Conservation (phyloP, 768 basidiomycete species). For the Lactarius sanguifluus region DNA sequence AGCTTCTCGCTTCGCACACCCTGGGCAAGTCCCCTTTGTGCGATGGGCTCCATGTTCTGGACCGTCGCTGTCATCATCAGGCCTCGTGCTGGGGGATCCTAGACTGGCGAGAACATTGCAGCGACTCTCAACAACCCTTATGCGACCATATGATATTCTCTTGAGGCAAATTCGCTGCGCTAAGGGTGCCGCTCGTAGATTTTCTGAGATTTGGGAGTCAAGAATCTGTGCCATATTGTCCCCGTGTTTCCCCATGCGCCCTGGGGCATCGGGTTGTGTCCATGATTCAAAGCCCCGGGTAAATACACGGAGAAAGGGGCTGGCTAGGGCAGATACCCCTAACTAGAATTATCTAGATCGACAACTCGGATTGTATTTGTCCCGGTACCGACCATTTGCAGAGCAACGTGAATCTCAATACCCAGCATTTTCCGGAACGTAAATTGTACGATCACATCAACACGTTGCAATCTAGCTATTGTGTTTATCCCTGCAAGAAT, state of each 20-base stretch:
- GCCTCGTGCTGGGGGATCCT: background rate
- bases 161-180: background rate
- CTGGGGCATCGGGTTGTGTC: background rate
- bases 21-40: constrained; percentile 1
- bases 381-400: background rate
- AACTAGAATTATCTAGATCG: background rate
- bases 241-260: background rate
- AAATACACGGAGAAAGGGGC: background rate
- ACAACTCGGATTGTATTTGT: background rate
- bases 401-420: too few relatives aligned
- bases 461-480: background rate
- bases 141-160: background rate
- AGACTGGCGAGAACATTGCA: background rate
- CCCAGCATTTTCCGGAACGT: too few relatives aligned
- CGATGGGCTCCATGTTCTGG: background rate
- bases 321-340: background rate
- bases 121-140: too few relatives aligned
- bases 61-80: background rate
- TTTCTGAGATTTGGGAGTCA: background rate
- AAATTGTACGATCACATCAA: too few relatives aligned
- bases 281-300: too few relatives aligned
- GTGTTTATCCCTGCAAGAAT: too few relatives aligned
- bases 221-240: too few relatives aligned
- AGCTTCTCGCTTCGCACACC: background rate
- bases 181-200: background rate